Percentiles rank a stretch among this genome's conserved stretches.
These are phyloP conservation scores for Cyphellophora europaea DNA, from an alignment of 2,329 filamentous ascomycete genomes.

Conservation along the genomic window DNA sequence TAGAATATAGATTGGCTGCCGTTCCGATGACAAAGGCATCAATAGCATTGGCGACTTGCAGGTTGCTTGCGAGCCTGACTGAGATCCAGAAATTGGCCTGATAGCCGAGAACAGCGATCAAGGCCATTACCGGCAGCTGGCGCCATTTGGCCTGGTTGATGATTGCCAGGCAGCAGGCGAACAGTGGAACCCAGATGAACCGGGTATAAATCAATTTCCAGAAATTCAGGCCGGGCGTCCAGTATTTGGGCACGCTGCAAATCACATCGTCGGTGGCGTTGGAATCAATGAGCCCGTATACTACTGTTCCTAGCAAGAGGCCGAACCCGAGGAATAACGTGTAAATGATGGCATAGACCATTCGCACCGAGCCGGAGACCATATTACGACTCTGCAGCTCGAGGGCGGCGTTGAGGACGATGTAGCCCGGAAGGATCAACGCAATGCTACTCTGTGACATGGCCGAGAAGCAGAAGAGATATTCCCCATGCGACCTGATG, in stretches of 20 bases:
- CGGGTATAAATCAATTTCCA: constrained; percentile 26
- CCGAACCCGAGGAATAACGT: constrained; percentile 64
- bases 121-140: constrained; percentile 65
- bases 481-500: constrained; percentile 40
- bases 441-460: constrained; percentile 63
- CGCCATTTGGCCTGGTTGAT: constrained; percentile 76
- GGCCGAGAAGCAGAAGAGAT: constrained; percentile 61
- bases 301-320: constrained; percentile 56
- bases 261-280: constrained; percentile 6
- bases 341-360: constrained; percentile 67
- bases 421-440: constrained; percentile 62
- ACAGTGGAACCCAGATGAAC: constrained; percentile 65
- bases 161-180: constrained; percentile 64
- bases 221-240: constrained; percentile 22
- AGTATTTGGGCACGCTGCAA: constrained; percentile 7
- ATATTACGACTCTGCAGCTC: constrained; percentile 61
- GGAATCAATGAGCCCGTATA: constrained; percentile 40
- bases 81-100: constrained; percentile 65
- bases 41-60: constrained; percentile 67
- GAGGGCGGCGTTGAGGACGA: constrained; percentile 51
- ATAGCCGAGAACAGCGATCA: constrained; percentile 65
- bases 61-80: constrained; percentile 56
- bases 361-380: constrained; percentile 60
- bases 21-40: constrained; percentile 69
- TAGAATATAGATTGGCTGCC: constrained; percentile 67